phyloP scores from a whole-genome alignment of 805 yeast genomes.

The Hanseniaspora clermontiae region DNA sequence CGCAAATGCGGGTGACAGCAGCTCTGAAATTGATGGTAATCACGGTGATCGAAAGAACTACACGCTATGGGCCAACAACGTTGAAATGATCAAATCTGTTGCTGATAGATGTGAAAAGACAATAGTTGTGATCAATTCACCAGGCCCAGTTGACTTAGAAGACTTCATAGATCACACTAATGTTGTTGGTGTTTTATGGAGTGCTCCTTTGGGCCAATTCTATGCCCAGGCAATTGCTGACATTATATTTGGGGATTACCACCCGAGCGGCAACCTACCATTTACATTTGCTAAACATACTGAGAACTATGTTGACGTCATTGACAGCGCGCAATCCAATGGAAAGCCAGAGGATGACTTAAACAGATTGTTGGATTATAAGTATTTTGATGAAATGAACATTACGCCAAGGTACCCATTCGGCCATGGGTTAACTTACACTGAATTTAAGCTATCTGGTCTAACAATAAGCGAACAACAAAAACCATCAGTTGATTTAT shows the following conservation, averaged over 20 bases:
- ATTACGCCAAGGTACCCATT: conserved; percentile 48
- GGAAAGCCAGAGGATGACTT: conserved; percentile 30
- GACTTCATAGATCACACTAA: conserved; percentile 43
- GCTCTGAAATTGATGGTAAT: conserved; percentile 43
- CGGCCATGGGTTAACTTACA: conserved; percentile 49
- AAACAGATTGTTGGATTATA: conserved; percentile 38
- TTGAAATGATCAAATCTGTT: conserved; percentile 37
- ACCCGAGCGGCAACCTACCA: conserved; percentile 53
- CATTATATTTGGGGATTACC: conserved; percentile 46
- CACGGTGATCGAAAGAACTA: conserved; percentile 45
- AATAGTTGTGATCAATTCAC: conserved; percentile 45
- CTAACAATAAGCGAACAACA: conserved; percentile 33
- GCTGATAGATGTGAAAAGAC: conserved; percentile 42
- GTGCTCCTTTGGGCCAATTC: conserved; percentile 46
- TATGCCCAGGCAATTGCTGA: conserved; percentile 48
- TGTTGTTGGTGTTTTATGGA: conserved; percentile 43
- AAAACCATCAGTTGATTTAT: conserved; percentile 35
- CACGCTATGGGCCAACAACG: conserved; percentile 47
- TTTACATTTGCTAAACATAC: conserved; percentile 47
- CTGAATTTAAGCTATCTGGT: conserved; percentile 30
- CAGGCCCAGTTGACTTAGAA: conserved; percentile 51
- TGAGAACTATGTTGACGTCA: conserved; percentile 36
- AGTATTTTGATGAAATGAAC: conserved; percentile 44
- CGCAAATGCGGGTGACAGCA: conserved; percentile 49
- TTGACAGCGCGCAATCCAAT: conserved; percentile 29